Evolutionary conservation across 371 early-diverging fungal species (phyloP).

Genomic region (Mortierella sp.): DNA sequence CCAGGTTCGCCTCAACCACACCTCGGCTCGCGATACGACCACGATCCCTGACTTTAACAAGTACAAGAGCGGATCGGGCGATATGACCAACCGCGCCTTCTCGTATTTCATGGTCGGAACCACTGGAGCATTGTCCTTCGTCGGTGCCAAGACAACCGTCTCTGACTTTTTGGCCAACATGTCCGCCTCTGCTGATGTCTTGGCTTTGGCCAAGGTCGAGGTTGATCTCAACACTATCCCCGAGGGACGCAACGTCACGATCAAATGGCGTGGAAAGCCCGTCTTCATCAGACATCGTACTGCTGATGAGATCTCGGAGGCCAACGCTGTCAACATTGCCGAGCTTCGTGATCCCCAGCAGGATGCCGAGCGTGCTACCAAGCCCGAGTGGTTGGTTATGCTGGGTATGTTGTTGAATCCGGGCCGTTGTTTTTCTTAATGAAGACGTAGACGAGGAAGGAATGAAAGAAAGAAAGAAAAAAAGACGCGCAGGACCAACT

Average conservation of each 20-base stretch:
- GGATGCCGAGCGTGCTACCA: constrained; percentile 91
- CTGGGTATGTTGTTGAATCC: constrained; percentile 61
- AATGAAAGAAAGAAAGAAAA: no score
- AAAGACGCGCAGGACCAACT: no score
- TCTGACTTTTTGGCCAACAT: constrained; percentile 91
- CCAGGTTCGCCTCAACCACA: constrained; percentile 66
- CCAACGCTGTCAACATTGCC: constrained; percentile 80
- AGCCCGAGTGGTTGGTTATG: constrained; percentile 98
- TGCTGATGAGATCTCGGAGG: constrained; percentile 94
- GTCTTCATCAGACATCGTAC: constrained; percentile 98
- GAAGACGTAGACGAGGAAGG: no score
- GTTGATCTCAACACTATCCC: constrained; percentile 92
- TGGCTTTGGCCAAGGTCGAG: constrained; percentile 98
- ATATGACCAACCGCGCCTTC: constrained; percentile 80
- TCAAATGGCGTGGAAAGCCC: constrained; percentile 99
- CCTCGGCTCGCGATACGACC: constrained; percentile 60
- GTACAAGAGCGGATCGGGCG: constrained; percentile 72
- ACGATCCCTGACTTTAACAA: constrained; percentile 74
- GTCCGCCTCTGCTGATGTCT: constrained; percentile 96
- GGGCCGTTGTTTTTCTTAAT: not conserved
- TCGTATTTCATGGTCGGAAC: constrained; percentile 96
- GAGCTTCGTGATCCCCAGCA: constrained; percentile 92
- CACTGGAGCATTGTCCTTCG: constrained; percentile 86
- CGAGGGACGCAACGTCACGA: constrained; percentile 95
- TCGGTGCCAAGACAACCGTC: constrained; percentile 93